Percentiles rank a stretch among this genome's conserved stretches.
Conservation (phyloP, 2,329 filamentous ascomycete species). For the Madurella fahalii region DNA sequence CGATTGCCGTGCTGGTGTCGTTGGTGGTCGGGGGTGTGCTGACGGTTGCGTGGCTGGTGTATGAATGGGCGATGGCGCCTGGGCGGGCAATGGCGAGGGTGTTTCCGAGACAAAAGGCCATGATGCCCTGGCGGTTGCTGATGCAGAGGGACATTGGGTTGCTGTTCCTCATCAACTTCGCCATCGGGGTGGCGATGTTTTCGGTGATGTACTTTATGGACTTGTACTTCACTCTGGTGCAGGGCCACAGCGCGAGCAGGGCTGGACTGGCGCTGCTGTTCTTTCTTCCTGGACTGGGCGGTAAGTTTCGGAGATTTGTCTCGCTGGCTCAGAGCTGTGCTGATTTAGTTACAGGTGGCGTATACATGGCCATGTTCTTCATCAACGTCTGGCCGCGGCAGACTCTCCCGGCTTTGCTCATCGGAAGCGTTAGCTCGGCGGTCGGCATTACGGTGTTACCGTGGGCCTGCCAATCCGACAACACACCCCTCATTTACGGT, state of each 20-base stretch:
- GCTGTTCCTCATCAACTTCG: constrained; percentile 60
- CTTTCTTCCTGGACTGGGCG: constrained; percentile 60
- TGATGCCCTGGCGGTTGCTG: constrained; percentile 61
- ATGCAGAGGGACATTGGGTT: constrained; percentile 54
- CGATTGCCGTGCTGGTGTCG: constrained; percentile 45
- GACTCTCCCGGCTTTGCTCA: constrained; percentile 56
- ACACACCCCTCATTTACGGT: constrained; percentile 52
- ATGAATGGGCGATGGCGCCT: constrained; percentile 53
- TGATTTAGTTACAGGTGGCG: constrained; percentile 40
- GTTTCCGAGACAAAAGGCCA: constrained; percentile 54
- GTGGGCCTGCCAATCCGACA: constrained; percentile 49
- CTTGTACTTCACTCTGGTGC: constrained; percentile 62
- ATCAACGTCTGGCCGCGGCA: constrained; percentile 60
- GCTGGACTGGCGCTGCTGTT: constrained; percentile 57
- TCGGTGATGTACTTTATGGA: constrained; percentile 62
- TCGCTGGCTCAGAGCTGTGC: neutral
- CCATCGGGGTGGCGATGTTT: constrained; percentile 53
- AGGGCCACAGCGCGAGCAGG: constrained; percentile 45
- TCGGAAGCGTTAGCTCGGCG: constrained; percentile 54
- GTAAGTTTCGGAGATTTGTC: constrained; percentile 33
- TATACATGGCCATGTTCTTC: constrained; percentile 53
- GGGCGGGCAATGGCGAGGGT: constrained; percentile 42
- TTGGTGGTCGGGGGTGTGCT: constrained; percentile 44
- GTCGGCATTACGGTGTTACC: constrained; percentile 55
- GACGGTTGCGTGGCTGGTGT: constrained; percentile 41